phyloP scores from a whole-genome alignment of 495 filamentous ascomycete species.

The Aspergillus saccharolyticus region DNA sequence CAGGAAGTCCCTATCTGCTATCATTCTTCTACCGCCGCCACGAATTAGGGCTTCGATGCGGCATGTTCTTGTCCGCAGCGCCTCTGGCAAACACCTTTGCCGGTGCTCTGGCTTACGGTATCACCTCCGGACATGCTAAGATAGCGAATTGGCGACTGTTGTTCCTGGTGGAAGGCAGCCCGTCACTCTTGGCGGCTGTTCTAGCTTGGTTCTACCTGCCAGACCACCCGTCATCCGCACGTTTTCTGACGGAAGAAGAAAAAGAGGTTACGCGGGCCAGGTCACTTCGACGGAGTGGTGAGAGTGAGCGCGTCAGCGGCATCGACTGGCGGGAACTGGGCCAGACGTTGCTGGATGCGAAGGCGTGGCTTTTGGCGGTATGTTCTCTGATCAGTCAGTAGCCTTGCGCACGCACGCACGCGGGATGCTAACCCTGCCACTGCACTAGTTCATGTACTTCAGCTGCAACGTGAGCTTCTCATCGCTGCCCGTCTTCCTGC shows the following conservation, averaged over 20 bases:
- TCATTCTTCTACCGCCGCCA: constrained; percentile 80
- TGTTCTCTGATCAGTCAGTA: constrained; percentile 11
- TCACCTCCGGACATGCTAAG: constrained; percentile 62
- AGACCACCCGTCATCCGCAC: constrained; percentile 62
- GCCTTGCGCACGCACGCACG: no score
- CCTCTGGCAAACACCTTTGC: constrained; percentile 81
- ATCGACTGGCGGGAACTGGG: constrained; percentile 57
- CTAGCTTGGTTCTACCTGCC: constrained; percentile 66
- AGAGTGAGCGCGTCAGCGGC: constrained; percentile 45
- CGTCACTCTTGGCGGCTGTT: constrained; percentile 60
- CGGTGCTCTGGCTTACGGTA: constrained; percentile 76
- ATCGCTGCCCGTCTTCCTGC: constrained; percentile 82
- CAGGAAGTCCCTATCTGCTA: constrained; percentile 66
- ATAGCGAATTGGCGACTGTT: constrained; percentile 75
- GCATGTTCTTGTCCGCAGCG: constrained; percentile 71
- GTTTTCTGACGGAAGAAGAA: constrained; percentile 67
- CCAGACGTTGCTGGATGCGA: constrained; percentile 52
- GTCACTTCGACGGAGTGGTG: constrained; percentile 58
- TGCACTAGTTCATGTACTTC: constrained; percentile 50
- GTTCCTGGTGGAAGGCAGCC: constrained; percentile 79
- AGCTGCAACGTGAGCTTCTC: constrained; percentile 66
- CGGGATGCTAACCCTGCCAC: neutral
- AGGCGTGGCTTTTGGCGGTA: constrained; percentile 54
- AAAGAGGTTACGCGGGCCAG: constrained; percentile 62
- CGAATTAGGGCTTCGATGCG: constrained; percentile 71